Conservation (phyloP, 805 yeast genomes). For the Pichia kluyveri region DNA sequence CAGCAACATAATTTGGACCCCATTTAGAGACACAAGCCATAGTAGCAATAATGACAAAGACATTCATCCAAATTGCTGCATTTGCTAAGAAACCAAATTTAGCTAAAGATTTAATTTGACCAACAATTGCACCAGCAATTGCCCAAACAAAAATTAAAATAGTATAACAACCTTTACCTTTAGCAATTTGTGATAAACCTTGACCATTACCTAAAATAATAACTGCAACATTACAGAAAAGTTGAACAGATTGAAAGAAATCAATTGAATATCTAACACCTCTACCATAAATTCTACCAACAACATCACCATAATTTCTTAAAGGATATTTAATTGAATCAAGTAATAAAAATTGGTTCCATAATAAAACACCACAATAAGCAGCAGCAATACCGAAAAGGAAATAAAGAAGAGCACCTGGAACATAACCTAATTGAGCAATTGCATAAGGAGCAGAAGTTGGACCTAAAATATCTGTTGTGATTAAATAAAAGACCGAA, state of each 20-base stretch:
- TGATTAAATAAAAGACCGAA: constrained; percentile 36
- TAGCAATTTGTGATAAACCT: constrained; percentile 32
- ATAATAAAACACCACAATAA: constrained; percentile 32
- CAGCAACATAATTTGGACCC: constrained; percentile 28
- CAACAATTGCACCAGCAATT: constrained; percentile 33
- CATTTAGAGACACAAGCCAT: constrained; percentile 32
- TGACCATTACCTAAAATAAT: constrained; percentile 34
- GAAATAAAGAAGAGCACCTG: constrained; percentile 34
- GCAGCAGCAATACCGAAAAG: constrained; percentile 35
- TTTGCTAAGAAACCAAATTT: constrained; percentile 34
- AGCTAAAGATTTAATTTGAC: constrained; percentile 34
- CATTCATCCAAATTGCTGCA: constrained; percentile 38
- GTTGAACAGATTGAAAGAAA: constrained; percentile 32
- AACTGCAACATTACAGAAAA: constrained; percentile 36
- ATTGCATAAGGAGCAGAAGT: constrained; percentile 38
- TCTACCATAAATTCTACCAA: constrained; percentile 30
- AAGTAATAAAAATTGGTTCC: constrained; percentile 27
- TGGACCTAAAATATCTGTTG: constrained; percentile 42
- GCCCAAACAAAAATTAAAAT: constrained; percentile 36
- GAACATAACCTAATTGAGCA: constrained; percentile 35
- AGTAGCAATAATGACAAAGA: constrained; percentile 33
- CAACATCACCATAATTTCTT: constrained; percentile 34
- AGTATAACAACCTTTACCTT: constrained; percentile 30
- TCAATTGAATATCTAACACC: constrained; percentile 26
- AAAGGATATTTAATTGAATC: constrained; percentile 37